Conservation (phyloP, 2,329 filamentous ascomycete species). For the Botrytis byssoidea region DNA sequence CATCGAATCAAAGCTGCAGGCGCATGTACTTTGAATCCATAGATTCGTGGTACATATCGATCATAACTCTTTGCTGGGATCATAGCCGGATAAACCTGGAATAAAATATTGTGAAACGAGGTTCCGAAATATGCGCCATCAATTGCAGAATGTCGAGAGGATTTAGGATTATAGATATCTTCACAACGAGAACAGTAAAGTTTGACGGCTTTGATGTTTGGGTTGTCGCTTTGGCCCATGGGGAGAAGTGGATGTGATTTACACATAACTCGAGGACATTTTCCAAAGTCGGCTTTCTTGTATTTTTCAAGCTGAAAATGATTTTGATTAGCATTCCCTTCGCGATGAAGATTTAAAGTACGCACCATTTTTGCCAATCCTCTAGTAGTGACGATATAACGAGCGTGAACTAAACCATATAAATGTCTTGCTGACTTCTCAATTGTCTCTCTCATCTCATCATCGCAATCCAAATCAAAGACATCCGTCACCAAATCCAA, state of each 20-base stretch:
- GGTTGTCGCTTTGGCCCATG: constrained; percentile 88
- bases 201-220: constrained; percentile 87
- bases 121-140: constrained; percentile 98
- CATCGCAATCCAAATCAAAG: constrained; percentile 97
- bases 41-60: constrained; percentile 85
- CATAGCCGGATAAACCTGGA: constrained; percentile 93
- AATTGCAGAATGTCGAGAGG: constrained; percentile 88
- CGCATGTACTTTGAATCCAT: constrained; percentile 94
- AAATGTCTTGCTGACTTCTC: constrained; percentile 95
- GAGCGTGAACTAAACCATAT: constrained; percentile 92
- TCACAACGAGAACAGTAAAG: constrained; percentile 97
- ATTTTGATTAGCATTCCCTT: constrained; percentile 25
- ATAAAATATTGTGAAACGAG: constrained; percentile 98
- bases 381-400: constrained; percentile 94
- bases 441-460: constrained; percentile 96
- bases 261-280: constrained; percentile 95
- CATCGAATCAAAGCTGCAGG: constrained; percentile 84
- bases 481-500: constrained; percentile 96
- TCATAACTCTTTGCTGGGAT: constrained; percentile 82
- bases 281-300: constrained; percentile 96
- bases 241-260: constrained; percentile 89
- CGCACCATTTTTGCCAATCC: constrained; percentile 93
- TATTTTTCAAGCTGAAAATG: constrained; percentile 85
- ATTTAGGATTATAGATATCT: constrained; percentile 98
- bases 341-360: constrained; percentile 17